Conservation (phyloP, 345 rosid species). For the Melaleuca quinquenervia region DNA sequence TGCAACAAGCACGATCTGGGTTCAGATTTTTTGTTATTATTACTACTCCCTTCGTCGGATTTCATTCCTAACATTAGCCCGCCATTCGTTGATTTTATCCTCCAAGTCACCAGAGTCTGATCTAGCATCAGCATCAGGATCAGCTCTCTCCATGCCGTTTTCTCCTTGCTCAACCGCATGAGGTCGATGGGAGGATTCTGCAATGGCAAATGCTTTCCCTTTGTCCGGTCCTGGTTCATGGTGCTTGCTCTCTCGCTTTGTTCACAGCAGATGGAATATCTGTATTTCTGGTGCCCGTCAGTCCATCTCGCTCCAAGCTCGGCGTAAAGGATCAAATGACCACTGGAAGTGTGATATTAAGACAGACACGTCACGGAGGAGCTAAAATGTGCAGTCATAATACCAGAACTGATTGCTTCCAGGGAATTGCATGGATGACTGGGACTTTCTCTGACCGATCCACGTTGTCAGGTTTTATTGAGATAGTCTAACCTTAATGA, state of each 20-base stretch:
- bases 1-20: background rate
- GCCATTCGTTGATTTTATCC: background rate
- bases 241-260: background rate
- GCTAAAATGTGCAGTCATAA: background rate
- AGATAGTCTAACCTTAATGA: fast-evolving
- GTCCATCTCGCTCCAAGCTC: background rate
- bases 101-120: background rate
- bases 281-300: background rate
- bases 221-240: background rate
- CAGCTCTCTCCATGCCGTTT: background rate
- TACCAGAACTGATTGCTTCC: background rate
- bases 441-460: background rate
- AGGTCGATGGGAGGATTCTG: background rate
- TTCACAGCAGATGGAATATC: background rate
- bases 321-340: background rate
- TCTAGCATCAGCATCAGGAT: background rate
- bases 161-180: background rate
- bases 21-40: background rate
- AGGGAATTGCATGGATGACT: background rate
- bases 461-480: background rate
- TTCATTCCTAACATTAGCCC: background rate
- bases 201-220: background rate
- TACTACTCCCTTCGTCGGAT: background rate
- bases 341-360: background rate
- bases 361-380: background rate